phyloP scores from a whole-genome alignment of 1,139 yeast species.

The Debaryomyces fabryi region DNA sequence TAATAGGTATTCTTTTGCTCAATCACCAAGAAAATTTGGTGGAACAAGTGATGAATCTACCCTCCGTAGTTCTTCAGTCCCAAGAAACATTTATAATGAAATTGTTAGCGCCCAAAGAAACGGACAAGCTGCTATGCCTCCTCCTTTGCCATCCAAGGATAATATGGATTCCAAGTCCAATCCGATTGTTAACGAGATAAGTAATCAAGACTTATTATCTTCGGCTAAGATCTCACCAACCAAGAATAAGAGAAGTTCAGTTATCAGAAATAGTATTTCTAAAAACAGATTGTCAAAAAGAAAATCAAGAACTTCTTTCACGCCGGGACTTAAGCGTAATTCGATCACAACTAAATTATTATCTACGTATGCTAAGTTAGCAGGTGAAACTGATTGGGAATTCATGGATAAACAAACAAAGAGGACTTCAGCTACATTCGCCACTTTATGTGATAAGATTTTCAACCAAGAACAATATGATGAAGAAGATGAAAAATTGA shows the following conservation, averaged over 20 bases:
- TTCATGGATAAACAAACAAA: conserved; percentile 72
- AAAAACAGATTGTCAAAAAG: conserved; percentile 41
- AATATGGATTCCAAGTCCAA: conserved; percentile 19
- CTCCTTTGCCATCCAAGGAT: conserved; percentile 48
- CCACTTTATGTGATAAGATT: conserved; percentile 72
- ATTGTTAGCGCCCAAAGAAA: conserved; percentile 44
- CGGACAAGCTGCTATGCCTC: conserved; percentile 37
- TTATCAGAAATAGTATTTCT: conserved; percentile 31
- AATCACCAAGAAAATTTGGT: conserved; percentile 25
- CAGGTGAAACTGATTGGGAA: conserved; percentile 71
- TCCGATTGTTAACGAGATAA: conserved; percentile 29
- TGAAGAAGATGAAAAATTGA: conserved; percentile 55
- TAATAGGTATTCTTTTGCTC: conserved; percentile 23
- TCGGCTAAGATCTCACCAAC: conserved; percentile 33
- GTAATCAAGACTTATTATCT: conserved; percentile 28
- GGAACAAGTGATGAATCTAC: conserved; percentile 14
- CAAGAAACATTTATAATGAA: conserved; percentile 51
- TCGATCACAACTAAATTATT: conserved; percentile 70
- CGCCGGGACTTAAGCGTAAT: conserved; percentile 58
- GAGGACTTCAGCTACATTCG: conserved; percentile 78
- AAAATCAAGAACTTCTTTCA: conserved; percentile 47
- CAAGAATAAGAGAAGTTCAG: conserved; percentile 33
- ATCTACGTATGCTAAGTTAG: conserved; percentile 69
- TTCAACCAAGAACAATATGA: conserved; percentile 63
- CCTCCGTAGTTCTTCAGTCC: conserved; percentile 35